These are phyloP conservation scores for Dictyostelium brefeldianum DNA, from an alignment of 78 protist species.

Conservation along the genomic window DNA sequence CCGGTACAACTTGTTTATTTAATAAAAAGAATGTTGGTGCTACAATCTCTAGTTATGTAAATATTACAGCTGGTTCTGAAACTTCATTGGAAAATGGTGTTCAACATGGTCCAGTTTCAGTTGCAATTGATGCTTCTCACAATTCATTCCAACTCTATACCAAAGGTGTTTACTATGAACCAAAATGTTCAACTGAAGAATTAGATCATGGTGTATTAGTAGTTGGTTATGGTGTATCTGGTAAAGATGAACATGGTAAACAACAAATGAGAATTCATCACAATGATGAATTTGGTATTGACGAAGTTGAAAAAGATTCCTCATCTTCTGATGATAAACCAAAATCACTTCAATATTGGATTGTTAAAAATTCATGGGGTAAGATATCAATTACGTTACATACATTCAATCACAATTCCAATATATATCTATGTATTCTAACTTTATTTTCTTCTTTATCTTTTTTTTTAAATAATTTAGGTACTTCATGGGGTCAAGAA, in stretches of 20 bases:
- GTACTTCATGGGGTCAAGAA: too few relatives aligned
- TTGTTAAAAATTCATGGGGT: slow-evolving; percentile 93
- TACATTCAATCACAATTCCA: too few relatives aligned
- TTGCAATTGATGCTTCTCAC: slow-evolving; percentile 92
- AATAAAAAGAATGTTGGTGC: slow-evolving; percentile 30
- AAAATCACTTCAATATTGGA: slow-evolving; percentile 66
- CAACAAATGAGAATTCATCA: background rate
- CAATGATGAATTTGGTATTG: background rate
- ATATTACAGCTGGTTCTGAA: slow-evolving; percentile 62
- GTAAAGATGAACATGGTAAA: background rate
- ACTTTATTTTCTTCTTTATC: too few relatives aligned
- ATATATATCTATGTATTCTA: too few relatives aligned
- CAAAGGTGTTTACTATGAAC: slow-evolving; percentile 88
- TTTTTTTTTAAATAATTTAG: too few relatives aligned
- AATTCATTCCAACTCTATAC: slow-evolving; percentile 88
- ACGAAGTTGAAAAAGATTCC: slow-evolving; percentile 1
- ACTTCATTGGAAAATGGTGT: slow-evolving; percentile 3
- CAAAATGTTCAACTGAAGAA: slow-evolving; percentile 72
- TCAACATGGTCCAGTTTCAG: slow-evolving; percentile 87
- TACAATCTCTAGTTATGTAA: slow-evolving; percentile 38
- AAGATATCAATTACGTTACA: too few relatives aligned
- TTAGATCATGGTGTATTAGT: slow-evolving; percentile 93
- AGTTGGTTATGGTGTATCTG: slow-evolving; percentile 86
- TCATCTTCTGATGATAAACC: slow-evolving; percentile 74
- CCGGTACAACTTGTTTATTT: slow-evolving; percentile 9